Conservation (phyloP, 2,329 filamentous ascomycete species). For the Curvularia sp. region DNA sequence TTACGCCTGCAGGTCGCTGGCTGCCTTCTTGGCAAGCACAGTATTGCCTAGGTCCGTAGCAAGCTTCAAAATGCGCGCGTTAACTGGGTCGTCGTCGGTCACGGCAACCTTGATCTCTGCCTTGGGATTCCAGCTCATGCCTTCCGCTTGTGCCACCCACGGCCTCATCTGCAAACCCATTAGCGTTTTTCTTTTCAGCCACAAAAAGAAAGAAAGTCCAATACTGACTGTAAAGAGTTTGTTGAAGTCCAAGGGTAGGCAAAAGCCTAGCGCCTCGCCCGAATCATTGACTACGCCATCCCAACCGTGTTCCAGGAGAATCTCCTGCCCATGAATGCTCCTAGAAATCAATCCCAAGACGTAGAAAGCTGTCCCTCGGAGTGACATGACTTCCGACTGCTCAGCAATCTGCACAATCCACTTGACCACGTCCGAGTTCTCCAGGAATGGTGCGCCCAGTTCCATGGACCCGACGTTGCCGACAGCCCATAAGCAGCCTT, state of each 20-base stretch:
- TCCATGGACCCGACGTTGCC: conserved; percentile 99
- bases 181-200: conserved; percentile 15
- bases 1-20: conserved; percentile 74
- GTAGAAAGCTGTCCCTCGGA: conserved; percentile 95
- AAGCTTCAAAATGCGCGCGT: conserved; percentile 80
- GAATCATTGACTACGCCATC: conserved; percentile 85
- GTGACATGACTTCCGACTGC: conserved; percentile 84
- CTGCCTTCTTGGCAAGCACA: conserved; percentile 86
- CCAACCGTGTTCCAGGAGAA: conserved; percentile 89
- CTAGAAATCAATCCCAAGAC: conserved; percentile 91
- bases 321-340: conserved; percentile 90
- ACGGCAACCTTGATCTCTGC: conserved; percentile 63
- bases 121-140: conserved; percentile 44
- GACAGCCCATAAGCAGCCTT: conserved; percentile 96
- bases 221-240: conserved; percentile 74
- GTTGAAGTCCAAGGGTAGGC: conserved; percentile 79
- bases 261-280: conserved; percentile 85
- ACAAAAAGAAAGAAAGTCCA: not conserved
- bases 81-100: conserved; percentile 67
- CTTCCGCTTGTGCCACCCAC: conserved; percentile 44
- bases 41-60: conserved; percentile 92
- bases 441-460: conserved; percentile 90
- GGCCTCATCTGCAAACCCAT: conserved; percentile 47
- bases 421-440: conserved; percentile 85
- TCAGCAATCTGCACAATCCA: conserved; percentile 90